Conservation (phyloP, 2,329 filamentous ascomycete species). For the Myriosclerotinia duriaeana region DNA sequence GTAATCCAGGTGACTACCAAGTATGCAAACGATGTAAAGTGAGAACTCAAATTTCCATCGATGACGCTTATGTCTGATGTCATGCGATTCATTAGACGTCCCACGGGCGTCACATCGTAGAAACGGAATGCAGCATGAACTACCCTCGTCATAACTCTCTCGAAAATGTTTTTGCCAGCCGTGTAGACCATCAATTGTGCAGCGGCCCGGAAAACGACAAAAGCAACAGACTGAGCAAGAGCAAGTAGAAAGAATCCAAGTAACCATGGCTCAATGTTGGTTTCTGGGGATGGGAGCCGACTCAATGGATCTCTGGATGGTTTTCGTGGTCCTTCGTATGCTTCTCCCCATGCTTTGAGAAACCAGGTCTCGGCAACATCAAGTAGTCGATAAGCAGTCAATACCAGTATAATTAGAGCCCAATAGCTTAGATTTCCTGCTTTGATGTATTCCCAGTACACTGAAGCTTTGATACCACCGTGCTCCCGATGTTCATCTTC, state of each 20-base stretch:
- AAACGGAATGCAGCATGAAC: conserved; percentile 83
- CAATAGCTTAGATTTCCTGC: conserved; percentile 76
- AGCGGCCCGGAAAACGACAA: conserved; percentile 61
- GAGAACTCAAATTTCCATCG: conserved; percentile 77
- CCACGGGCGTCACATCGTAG: conserved; percentile 86
- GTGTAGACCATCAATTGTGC: conserved; percentile 77
- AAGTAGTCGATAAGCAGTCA: conserved; percentile 62
- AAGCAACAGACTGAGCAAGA: conserved; percentile 57
- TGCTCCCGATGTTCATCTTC: conserved; percentile 73
- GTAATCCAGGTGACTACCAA: conserved; percentile 69
- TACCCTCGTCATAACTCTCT: conserved; percentile 68
- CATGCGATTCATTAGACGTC: conserved; percentile 86
- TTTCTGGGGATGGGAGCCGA: conserved; percentile 63
- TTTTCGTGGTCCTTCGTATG: conserved; percentile 52
- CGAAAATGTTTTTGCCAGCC: conserved; percentile 74
- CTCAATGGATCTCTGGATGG: conserved; percentile 43
- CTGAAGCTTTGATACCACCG: conserved; percentile 70
- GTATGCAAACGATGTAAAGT: conserved; percentile 71
- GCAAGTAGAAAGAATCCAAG: conserved; percentile 68
- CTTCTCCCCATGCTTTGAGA: conserved; percentile 83
- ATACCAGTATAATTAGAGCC: conserved; percentile 61
- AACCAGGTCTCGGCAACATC: conserved; percentile 74
- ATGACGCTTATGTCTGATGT: conserved; percentile 88
- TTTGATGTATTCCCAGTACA: conserved; percentile 85
- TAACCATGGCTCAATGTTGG: conserved; percentile 73